Base-by-base conservation (phyloP, 2,329 filamentous ascomycete genomes). In the Sclerotiophoma versabilis region DNA sequence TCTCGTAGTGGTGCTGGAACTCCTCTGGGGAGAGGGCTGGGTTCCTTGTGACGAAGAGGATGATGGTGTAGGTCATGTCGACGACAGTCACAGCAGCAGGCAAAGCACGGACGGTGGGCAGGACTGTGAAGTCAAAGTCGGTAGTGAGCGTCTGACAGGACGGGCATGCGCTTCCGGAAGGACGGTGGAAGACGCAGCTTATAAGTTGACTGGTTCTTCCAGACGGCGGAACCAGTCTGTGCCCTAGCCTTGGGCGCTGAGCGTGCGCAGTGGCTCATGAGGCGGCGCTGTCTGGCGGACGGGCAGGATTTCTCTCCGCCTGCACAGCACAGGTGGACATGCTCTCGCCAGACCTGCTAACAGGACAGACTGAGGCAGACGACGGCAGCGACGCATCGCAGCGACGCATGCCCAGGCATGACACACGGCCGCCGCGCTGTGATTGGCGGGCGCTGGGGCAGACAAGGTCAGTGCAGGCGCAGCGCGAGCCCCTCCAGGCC, bases 1-100 rank as follows among this genome's bases (percentile, higher is more conserved):
- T 62, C 34, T 73, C 70, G 45, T 63, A 70, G 57, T 69, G 50
- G 26, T 68, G 49, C 26, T 60, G 62, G 63, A 73, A 71, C 37
- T 70, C 32, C 5, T 67, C 59, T 10, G 64, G 51, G 4, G 64
- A 62, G 32, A 71, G 48, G 22, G 34, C 36, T 17, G 63, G 49
- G 11, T 56, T 65, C 34, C 69, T 59, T 2, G 65, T 69, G 19
- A 72, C 23, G 49, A 69, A 69, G 15, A 69, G 45, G 26, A 72
- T 19, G 51, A 68, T 50, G 29, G 59, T 62, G 53, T 65, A 73
- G 2, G 64, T 42, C 66, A 71, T 71, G 33, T 29, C 49, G 49
- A 10, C 10, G 36, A 20, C 22, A 8, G 37, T 37, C 19, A n/a
- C 32, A 6, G 45, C 19, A 47, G 27, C 11, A 15, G 26, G 19